Percentiles rank a stretch among this genome's conserved stretches.
Conservation (phyloP, 495 filamentous ascomycete genomes). For the Penicillium psychrofluorescens region DNA sequence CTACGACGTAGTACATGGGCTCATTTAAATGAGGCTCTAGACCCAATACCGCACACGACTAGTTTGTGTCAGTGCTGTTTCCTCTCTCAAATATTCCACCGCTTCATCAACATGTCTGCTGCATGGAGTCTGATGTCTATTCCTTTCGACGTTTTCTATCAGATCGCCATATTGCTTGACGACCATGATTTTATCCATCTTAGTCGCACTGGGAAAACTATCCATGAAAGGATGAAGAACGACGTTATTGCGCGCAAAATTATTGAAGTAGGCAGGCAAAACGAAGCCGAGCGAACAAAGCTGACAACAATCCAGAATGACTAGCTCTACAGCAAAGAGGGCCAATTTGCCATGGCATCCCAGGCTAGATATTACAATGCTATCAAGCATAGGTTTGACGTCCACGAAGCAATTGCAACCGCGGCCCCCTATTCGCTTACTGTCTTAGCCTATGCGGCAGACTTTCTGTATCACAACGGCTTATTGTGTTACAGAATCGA, state of each 20-base stretch:
- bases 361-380: constrained; percentile 48
- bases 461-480: constrained; percentile 58
- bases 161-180: constrained; percentile 41
- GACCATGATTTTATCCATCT: constrained; percentile 35
- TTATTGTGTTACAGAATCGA: constrained; percentile 53
- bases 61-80: too few species aligned
- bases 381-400: constrained; percentile 51
- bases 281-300: neutral
- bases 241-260: constrained; percentile 52
- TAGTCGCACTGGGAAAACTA: constrained; percentile 44
- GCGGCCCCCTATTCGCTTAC: constrained; percentile 56
- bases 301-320: constrained; percentile 38
- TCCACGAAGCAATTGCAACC: constrained; percentile 53
- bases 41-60: too few species aligned
- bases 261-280: constrained; percentile 46
- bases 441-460: constrained; percentile 50
- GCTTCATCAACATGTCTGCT: too few species aligned
- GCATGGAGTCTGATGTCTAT: too few species aligned
- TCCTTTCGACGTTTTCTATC: constrained; percentile 58
- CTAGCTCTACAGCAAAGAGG: constrained; percentile 51
- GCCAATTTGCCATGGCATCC: constrained; percentile 36
- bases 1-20: too few species aligned
- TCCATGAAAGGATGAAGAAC: constrained; percentile 48
- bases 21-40: too few species aligned
- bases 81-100: too few species aligned